Evolutionary conservation across 208 protist species (phyloP).

Genomic region (Angomonas deanei): DNA sequence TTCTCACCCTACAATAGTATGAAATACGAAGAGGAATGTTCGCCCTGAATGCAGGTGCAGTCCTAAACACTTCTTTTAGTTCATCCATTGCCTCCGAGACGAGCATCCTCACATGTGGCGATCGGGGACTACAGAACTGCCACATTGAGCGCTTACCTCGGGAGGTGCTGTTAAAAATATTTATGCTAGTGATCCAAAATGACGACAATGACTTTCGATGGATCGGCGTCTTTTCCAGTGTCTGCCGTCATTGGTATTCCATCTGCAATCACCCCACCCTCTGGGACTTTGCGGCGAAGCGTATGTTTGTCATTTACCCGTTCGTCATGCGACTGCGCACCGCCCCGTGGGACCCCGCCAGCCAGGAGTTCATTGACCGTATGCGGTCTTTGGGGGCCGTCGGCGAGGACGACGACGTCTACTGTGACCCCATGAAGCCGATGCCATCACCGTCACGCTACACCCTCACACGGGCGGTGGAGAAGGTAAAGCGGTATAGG

Average conservation of each 20-base stretch:
- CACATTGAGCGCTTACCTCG: constrained; percentile 43
- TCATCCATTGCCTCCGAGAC: constrained; percentile 14
- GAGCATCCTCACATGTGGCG: background rate
- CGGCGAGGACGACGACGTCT: constrained; percentile 34
- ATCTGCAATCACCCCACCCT: constrained; percentile 53
- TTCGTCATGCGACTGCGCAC: constrained; percentile 40
- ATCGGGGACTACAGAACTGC: background rate
- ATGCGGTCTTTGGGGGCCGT: constrained; percentile 38
- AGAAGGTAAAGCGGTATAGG: constrained; percentile 46
- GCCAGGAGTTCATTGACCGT: constrained; percentile 34
- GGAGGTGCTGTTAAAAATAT: constrained; percentile 57
- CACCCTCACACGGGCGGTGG: constrained; percentile 19
- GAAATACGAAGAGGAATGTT: constrained; percentile 16
- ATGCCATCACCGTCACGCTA: constrained; percentile 34
- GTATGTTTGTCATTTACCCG: constrained; percentile 69
- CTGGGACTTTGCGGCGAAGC: constrained; percentile 66
- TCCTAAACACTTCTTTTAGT: constrained; percentile 21
- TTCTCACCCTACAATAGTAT: background rate
- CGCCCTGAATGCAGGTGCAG: constrained; percentile 17
- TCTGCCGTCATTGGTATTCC: constrained; percentile 50
- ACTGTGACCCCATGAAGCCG: constrained; percentile 33
- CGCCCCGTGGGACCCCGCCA: constrained; percentile 34
- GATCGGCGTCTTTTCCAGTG: constrained; percentile 50
- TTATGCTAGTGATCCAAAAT: constrained; percentile 54
- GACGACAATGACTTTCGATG: constrained; percentile 36